Evolutionary conservation across 306 rosid species (phyloP), one percentile per base, ranked within the genome.

Genomic region (Begonia fuchsioides): DNA sequence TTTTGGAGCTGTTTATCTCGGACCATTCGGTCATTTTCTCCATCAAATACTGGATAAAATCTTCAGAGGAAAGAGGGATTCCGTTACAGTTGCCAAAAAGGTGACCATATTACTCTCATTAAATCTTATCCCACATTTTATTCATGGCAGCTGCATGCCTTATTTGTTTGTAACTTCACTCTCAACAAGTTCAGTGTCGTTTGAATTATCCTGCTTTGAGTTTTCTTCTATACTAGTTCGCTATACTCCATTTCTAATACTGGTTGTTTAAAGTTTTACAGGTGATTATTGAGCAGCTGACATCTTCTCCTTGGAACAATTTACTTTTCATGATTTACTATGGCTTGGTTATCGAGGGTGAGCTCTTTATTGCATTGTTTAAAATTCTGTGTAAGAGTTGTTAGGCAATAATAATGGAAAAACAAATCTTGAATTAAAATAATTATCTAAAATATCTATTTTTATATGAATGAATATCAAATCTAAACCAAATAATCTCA

Each of bases 51-150:
- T 90, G 12, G 98, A 90, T 13, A 90, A 75, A 56, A 75, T 79
- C 67, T 90, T 90, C 92, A 71, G 79, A 63, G 98, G 98, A 63
- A 90, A 81, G 76, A 81, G 72, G 70, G 98, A 90, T 67, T 20
- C 83, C 39, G 81, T 72, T 75, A 85, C 98, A 43, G 92, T 85
- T 39, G 83, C 75, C 61, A 85, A 84, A 67, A 90, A 85, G 98
- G 95, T 81, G 64, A 38, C 46, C 43, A 3, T 56, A 43, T 44
- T 63, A 32, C 13, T 16, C 44, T 41, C 43, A 11, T 44, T 26
- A 12, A 44, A 18, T 43, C 19, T 9, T 13, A 5, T 15, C 32
- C 18, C 32, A 6, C 15, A 3, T 11, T 10, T 3, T 55, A 49
- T 16, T 43, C n/a, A 32, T 12, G 47, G 49, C 32, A 45, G 38